A percentile compares a stretch with the other conserved stretches of the same genome.
phyloP scores from a whole-genome alignment of 495 filamentous ascomycete species.

The Penicillium parvum region DNA sequence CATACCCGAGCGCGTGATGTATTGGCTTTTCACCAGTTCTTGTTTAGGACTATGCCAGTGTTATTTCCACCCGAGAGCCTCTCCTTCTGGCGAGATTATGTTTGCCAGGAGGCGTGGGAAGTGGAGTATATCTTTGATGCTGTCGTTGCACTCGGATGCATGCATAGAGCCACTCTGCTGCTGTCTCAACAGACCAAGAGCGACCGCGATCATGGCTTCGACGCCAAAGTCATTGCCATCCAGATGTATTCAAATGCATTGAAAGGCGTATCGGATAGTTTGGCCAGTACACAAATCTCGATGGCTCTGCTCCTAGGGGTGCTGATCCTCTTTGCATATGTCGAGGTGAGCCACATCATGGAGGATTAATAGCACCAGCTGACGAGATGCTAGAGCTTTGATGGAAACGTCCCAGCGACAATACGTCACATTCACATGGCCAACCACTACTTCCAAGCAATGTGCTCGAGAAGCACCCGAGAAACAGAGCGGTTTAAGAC shows the following conservation, averaged over 20 bases:
- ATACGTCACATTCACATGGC: conserved; percentile 6
- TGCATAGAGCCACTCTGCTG: conserved; percentile 10
- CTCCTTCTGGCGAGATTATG: conserved; percentile 7
- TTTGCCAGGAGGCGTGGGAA: conserved; percentile 11
- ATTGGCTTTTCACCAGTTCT: conserved; percentile 7
- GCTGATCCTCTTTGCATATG: conserved; percentile 7
- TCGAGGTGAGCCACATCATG: conserved; percentile 2
- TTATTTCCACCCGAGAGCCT: conserved; percentile 2
- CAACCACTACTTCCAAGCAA: conserved; percentile 2
- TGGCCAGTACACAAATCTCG: not conserved
- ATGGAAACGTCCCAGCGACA: conserved; percentile 8
- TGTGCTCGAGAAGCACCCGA: not conserved
- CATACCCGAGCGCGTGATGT: conserved; percentile 9
- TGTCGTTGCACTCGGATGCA: conserved; percentile 6
- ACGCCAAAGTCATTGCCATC: conserved; percentile 8
- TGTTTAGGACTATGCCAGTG: not conserved
- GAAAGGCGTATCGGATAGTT: conserved; percentile 2
- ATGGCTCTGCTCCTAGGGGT: conserved; percentile 6
- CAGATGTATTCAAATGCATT: conserved; percentile 4
- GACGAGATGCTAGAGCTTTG: not conserved
- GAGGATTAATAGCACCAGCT: not conserved
- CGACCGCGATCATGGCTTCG: conserved; percentile 5
- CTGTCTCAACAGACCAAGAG: not conserved
- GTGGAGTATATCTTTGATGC: conserved; percentile 7
- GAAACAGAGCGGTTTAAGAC: not conserved